Percentiles rank a stretch among this genome's conserved stretches.
phyloP scores from a whole-genome alignment of 169 alveolate species.

The Cryptosporidium sp. region DNA sequence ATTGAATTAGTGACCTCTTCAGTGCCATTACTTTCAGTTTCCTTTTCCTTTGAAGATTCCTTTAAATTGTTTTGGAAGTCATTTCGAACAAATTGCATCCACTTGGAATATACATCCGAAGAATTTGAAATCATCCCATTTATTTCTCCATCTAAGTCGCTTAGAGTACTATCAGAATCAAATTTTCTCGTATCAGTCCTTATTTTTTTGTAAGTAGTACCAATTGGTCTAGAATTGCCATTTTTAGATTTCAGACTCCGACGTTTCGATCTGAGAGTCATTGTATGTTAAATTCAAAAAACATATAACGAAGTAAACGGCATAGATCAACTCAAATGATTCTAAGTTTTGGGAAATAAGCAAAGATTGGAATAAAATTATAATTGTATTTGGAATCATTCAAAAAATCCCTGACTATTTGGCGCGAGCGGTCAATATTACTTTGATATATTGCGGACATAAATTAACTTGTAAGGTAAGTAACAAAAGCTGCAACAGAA shows the following conservation, averaged over 20 bases:
- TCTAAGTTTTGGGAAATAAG: background rate
- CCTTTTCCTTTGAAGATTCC: background rate
- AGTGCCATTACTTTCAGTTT: background rate
- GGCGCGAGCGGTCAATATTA: constrained; percentile 47
- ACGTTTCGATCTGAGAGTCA: background rate
- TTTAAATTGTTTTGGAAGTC: background rate
- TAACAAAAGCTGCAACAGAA: constrained; percentile 80
- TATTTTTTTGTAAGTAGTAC: constrained; percentile 10
- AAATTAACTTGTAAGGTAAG: constrained; percentile 27
- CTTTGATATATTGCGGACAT: background rate
- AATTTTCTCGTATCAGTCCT: background rate
- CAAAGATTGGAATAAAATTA: constrained; percentile 1
- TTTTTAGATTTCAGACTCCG: constrained; percentile 18
- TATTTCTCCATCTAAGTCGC: background rate
- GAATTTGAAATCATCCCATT: background rate
- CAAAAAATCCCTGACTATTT: background rate
- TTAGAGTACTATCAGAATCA: constrained; percentile 5
- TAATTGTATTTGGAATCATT: background rate
- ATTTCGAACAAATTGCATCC: constrained; percentile 12
- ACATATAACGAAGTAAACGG: background rate
- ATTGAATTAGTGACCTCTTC: background rate
- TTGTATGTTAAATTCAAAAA: background rate
- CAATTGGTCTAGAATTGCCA: background rate
- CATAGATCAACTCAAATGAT: background rate
- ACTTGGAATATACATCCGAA: background rate